These are phyloP conservation scores for Vicia sativa DNA, from an alignment of 306 rosid species.

Conservation along the genomic window DNA sequence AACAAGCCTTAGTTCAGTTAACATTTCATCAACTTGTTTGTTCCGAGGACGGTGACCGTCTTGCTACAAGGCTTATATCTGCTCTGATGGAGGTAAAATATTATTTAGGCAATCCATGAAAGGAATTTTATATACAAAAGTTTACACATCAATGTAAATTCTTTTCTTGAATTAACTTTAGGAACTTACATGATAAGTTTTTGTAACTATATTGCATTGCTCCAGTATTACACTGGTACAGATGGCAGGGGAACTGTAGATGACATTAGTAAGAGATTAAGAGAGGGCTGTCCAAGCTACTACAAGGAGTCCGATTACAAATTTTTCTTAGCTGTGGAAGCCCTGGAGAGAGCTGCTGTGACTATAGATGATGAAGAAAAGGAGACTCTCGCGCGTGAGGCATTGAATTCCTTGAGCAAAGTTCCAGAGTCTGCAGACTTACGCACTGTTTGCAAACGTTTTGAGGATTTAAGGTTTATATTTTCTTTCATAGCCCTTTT, in stretches of 20 bases:
- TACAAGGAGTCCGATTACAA: conserved; percentile 97
- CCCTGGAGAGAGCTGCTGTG: conserved; percentile 91
- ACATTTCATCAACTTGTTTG: conserved; percentile 94
- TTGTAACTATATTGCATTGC: conserved; percentile 31
- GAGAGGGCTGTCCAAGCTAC: conserved; percentile 99
- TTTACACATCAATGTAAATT: conserved; percentile 19
- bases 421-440: conserved; percentile 97
- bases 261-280: conserved; percentile 84
- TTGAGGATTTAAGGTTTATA: conserved; percentile 87
- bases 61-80: conserved; percentile 89
- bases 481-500: conserved; percentile 27
- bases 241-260: conserved; percentile 99
- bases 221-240: conserved; percentile 89
- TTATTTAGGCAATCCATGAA: conserved; percentile 36
- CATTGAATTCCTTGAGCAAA: conserved; percentile 79
- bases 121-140: conserved; percentile 26
- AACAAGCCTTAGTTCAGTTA: conserved; percentile 71
- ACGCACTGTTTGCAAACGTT: conserved; percentile 89
- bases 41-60: conserved; percentile 89
- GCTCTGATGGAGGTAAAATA: conserved; percentile 89
- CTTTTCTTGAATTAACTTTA: conserved; percentile 17
- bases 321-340: conserved; percentile 95
- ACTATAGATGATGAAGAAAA: conserved; percentile 68
- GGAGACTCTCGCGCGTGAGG: conserved; percentile 88
- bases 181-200: conserved; percentile 33